Conservation (phyloP, 2,329 filamentous ascomycete species). For the Pseudogymnoascus sp. region DNA sequence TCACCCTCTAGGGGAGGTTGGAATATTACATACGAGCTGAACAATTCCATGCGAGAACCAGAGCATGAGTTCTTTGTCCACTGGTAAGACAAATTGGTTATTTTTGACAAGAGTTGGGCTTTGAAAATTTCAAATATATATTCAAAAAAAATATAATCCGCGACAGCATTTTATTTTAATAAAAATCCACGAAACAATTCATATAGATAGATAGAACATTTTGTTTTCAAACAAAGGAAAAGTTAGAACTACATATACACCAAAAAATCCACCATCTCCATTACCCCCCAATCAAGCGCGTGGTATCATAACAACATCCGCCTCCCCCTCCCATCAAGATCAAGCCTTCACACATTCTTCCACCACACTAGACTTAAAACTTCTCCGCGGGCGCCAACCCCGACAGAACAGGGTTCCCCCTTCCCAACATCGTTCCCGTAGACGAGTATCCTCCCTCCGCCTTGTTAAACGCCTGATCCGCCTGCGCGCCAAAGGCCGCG, state of each 20-base stretch:
- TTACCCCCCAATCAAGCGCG: neutral
- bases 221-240: neutral
- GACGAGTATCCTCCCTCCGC: neutral
- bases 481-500: neutral
- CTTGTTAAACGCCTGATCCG: neutral
- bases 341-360: neutral
- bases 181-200: neutral
- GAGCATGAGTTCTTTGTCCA: too few relatives aligned
- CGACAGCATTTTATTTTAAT: neutral
- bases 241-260: neutral
- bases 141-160: too few relatives aligned
- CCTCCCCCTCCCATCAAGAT: too few relatives aligned
- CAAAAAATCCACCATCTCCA: neutral
- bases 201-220: neutral
- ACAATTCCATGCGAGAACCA: too few relatives aligned
- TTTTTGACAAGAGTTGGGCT: neutral
- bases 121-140: neutral
- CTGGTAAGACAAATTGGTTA: too few relatives aligned
- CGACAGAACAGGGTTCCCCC: neutral
- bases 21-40: too few relatives aligned
- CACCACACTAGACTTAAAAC: neutral
- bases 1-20: too few relatives aligned
- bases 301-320: neutral
- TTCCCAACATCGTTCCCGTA: neutral
- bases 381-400: neutral